Conservation (phyloP, 2,329 filamentous ascomycete species). For the Botrytis fabae region DNA sequence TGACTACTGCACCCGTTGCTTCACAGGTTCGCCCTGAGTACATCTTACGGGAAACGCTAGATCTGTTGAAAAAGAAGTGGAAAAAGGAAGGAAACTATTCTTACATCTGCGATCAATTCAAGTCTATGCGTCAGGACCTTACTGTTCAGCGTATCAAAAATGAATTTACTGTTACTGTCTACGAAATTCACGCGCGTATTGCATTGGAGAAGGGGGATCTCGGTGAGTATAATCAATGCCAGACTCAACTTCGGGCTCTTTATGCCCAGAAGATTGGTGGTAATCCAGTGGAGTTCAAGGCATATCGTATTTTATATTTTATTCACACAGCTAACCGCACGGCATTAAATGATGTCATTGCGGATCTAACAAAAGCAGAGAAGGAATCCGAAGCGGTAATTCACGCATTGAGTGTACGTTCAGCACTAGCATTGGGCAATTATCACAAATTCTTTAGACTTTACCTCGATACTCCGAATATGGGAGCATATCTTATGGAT, state of each 20-base stretch:
- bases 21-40: constrained; percentile 82
- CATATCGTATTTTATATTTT: constrained; percentile 99
- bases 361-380: constrained; percentile 98
- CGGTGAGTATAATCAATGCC: constrained; percentile 99
- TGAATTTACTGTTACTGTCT: constrained; percentile 93
- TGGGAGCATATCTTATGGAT: constrained; percentile 98
- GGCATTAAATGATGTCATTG: constrained; percentile 96
- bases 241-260: constrained; percentile 91
- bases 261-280: constrained; percentile 87
- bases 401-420: constrained; percentile 89
- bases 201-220: constrained; percentile 97
- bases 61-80: constrained; percentile 93
- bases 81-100: constrained; percentile 88
- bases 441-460: constrained; percentile 98
- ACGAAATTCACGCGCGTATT: constrained; percentile 96
- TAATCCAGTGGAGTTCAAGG: constrained; percentile 93
- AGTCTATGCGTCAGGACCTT: constrained; percentile 95
- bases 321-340: constrained; percentile 98
- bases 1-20: constrained; percentile 86
- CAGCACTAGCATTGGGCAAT: constrained; percentile 88
- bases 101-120: constrained; percentile 99
- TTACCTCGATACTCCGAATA: constrained; percentile 90
- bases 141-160: constrained; percentile 97
- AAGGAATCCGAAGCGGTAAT: constrained; percentile 82
- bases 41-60: constrained; percentile 80